Evolutionary conservation across 2,329 filamentous ascomycete genomes (phyloP).

Genomic region (Cordyceps fumosorosea): DNA sequence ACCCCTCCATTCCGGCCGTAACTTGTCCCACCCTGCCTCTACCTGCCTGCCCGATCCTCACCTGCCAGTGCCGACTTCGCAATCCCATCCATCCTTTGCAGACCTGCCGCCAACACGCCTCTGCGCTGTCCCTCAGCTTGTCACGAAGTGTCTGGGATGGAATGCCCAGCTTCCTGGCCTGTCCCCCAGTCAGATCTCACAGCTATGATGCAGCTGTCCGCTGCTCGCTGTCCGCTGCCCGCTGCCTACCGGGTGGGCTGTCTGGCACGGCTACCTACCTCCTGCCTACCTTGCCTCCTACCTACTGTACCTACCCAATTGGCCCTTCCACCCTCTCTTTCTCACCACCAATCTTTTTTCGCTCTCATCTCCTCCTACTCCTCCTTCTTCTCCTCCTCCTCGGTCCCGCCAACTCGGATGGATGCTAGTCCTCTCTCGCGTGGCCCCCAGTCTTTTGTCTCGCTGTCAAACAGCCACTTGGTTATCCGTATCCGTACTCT

Average conservation of each 20-base stretch:
- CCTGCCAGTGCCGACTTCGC: neutral
- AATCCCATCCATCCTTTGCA: neutral
- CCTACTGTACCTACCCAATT: neutral
- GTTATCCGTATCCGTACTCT: neutral
- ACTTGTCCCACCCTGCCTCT: neutral
- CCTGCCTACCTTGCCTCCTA: neutral
- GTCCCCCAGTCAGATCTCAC: conserved; percentile 25
- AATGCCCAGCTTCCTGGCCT: conserved; percentile 17
- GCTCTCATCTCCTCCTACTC: too few relatives aligned
- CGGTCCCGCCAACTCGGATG: conserved; percentile 30
- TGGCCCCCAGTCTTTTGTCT: conserved; percentile 20
- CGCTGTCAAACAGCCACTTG: neutral
- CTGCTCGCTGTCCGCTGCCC: neutral
- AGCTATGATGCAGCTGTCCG: conserved; percentile 15
- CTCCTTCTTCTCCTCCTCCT: conserved; percentile 9
- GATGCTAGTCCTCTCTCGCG: conserved; percentile 20
- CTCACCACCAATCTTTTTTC: neutral
- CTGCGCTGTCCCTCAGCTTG: neutral
- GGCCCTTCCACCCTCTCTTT: neutral
- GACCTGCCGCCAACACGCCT: neutral
- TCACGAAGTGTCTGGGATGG: conserved; percentile 22
- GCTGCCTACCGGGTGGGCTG: neutral
- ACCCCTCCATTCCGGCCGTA: neutral
- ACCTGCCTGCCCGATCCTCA: too few relatives aligned
- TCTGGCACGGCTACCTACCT: neutral